Percentiles rank a stretch among this genome's conserved stretches.
These are phyloP conservation scores for Fraxinus sp. DNA, from an alignment of 305 asterid genomes.

Conservation along the genomic window DNA sequence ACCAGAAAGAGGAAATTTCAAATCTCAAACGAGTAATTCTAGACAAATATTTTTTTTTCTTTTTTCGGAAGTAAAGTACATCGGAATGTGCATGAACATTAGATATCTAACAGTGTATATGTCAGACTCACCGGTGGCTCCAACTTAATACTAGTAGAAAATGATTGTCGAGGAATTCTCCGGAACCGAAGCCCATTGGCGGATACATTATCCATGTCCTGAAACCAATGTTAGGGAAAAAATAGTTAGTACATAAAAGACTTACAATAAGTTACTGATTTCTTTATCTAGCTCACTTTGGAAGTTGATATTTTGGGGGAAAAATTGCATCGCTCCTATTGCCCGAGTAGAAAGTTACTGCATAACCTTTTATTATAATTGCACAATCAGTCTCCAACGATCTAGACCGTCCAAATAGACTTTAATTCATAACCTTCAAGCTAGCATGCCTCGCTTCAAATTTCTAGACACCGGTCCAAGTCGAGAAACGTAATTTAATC, in stretches of 20 bases:
- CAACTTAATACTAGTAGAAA: conserved; percentile 64
- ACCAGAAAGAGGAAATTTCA: conserved; percentile 8
- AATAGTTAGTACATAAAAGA: not conserved
- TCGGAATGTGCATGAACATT: not conserved
- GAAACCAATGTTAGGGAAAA: conserved; percentile 21
- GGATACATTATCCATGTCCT: conserved; percentile 62
- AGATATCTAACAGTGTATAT: not conserved
- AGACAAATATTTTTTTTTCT: conserved; percentile 9
- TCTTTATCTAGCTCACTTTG: conserved; percentile 8
- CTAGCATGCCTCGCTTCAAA: not conserved
- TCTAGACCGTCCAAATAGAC: not conserved
- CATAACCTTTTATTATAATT: not conserved
- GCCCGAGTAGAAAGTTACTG: not conserved
- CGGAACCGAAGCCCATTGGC: conserved; percentile 71
- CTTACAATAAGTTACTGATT: not conserved
- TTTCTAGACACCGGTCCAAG: not conserved
- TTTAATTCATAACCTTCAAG: not conserved
- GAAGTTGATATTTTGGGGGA: not conserved
- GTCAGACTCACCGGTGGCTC: conserved; percentile 77
- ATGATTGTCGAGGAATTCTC: conserved; percentile 66
- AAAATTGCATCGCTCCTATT: not conserved
- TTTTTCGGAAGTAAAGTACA: not conserved
- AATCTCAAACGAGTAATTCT: conserved; percentile 1
- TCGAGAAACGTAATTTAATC: not conserved
- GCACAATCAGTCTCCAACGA: not conserved